These are phyloP conservation scores for Inga laurina DNA, from an alignment of 306 rosid genomes.

Conservation along the genomic window DNA sequence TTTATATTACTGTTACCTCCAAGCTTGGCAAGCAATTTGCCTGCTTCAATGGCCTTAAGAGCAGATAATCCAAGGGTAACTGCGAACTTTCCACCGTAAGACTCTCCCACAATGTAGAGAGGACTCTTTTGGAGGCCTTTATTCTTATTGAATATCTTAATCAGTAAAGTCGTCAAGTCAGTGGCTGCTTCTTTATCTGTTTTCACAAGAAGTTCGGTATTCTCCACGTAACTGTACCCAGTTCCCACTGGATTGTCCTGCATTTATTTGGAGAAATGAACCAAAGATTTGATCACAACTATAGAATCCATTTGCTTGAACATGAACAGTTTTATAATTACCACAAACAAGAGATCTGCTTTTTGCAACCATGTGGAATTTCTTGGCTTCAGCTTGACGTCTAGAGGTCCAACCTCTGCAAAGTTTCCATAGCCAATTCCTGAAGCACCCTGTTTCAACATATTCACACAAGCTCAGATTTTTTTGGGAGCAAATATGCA, in stretches of 20 bases:
- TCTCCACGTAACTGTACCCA: slow-evolving; percentile 87
- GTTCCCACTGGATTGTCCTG: slow-evolving; percentile 96
- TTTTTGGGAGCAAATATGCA: not conserved
- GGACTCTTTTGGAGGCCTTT: slow-evolving; percentile 71
- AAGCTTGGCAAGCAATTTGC: slow-evolving; percentile 54
- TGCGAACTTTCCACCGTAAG: slow-evolving; percentile 89
- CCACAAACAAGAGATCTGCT: slow-evolving; percentile 79
- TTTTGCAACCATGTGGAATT: slow-evolving; percentile 74
- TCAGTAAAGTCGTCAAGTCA: slow-evolving; percentile 68
- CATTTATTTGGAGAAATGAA: not conserved
- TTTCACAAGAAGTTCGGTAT: slow-evolving; percentile 50
- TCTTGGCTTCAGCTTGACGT: slow-evolving; percentile 60
- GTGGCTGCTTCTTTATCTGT: slow-evolving; percentile 77
- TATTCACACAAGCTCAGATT: not conserved
- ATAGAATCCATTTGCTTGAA: not conserved
- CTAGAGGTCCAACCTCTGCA: slow-evolving; percentile 79
- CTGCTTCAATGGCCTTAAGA: slow-evolving; percentile 55
- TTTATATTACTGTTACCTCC: slow-evolving; percentile 48
- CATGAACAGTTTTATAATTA: slow-evolving; percentile 17
- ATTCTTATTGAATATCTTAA: slow-evolving; percentile 49
- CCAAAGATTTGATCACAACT: not conserved
- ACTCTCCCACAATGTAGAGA: slow-evolving; percentile 78
- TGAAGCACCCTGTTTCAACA: slow-evolving; percentile 64
- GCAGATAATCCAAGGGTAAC: slow-evolving; percentile 77
- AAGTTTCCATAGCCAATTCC: slow-evolving; percentile 85